phyloP scores from a whole-genome alignment of 2,329 filamentous ascomycete species.

The Pleurostoma richardsiae region DNA sequence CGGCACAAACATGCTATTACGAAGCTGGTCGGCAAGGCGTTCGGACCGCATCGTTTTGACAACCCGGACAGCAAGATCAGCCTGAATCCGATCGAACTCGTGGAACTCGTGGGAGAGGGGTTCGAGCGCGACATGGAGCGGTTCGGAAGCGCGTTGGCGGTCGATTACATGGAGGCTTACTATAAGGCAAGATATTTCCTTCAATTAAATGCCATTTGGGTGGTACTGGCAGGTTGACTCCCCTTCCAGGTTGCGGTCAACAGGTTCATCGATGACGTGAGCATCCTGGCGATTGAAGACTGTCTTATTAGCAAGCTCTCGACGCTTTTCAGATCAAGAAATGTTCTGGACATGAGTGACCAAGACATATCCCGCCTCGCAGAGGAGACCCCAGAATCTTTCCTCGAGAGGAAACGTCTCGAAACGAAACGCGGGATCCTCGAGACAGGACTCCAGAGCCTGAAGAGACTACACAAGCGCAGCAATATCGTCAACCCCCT shows the following conservation, averaged over 20 bases:
- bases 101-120: slow-evolving; percentile 11
- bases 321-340: slow-evolving; percentile 11
- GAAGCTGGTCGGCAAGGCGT: slow-evolving; percentile 1
- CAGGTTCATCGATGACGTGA: slow-evolving; percentile 24
- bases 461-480: slow-evolving; percentile 12
- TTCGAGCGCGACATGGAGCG: slow-evolving; percentile 21
- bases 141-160: slow-evolving; percentile 21
- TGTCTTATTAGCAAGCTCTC: slow-evolving; percentile 20
- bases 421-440: slow-evolving; percentile 11
- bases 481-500: background rate
- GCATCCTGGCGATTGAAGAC: slow-evolving; percentile 22
- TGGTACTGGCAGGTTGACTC: slow-evolving; percentile 5
- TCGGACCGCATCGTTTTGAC: slow-evolving; percentile 12
- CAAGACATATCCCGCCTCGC: slow-evolving; percentile 10
- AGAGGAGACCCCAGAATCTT: slow-evolving; percentile 11
- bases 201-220: slow-evolving; percentile 2
- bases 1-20: slow-evolving; percentile 6
- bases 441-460: slow-evolving; percentile 10
- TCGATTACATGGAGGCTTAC: slow-evolving; percentile 33
- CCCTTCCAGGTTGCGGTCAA: slow-evolving; percentile 21
- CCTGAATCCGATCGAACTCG: slow-evolving; percentile 14
- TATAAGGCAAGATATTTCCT: slow-evolving; percentile 26
- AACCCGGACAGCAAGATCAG: slow-evolving; percentile 10
- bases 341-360: slow-evolving; percentile 9
- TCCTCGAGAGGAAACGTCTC: slow-evolving; percentile 5